These are phyloP conservation scores for Euphorbia pulcherrima DNA, from an alignment of 345 rosid genomes.

Conservation along the genomic window DNA sequence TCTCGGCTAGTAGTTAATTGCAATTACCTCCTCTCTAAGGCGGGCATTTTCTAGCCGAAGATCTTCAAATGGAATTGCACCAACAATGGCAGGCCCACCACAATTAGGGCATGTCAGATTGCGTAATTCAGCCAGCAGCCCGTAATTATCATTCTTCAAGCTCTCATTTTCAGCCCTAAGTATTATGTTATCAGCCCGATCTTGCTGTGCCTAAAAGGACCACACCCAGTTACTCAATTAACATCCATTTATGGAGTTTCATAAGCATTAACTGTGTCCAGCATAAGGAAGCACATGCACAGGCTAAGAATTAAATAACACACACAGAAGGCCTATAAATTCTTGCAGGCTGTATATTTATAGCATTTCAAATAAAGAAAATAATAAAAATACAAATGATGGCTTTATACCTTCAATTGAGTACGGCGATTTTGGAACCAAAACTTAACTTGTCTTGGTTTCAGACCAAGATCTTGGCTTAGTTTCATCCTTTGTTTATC, in stretches of 20 bases:
- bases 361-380: background rate
- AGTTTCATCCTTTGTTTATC: conserved; percentile 84
- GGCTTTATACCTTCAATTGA: conserved; percentile 70
- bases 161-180: conserved; percentile 76
- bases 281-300: conserved; percentile 30
- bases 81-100: conserved; percentile 68
- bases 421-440: conserved; percentile 99
- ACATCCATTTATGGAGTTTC: background rate
- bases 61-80: conserved; percentile 65
- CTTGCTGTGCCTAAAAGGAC: conserved; percentile 72
- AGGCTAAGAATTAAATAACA: conserved; percentile 30
- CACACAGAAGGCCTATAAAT: conserved; percentile 13
- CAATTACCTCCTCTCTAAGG: conserved; percentile 69
- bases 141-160: conserved; percentile 64
- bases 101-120: conserved; percentile 69
- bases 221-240: background rate
- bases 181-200: conserved; percentile 65
- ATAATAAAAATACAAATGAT: background rate
- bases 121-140: conserved; percentile 69
- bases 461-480: conserved; percentile 87
- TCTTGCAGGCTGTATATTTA: conserved; percentile 16
- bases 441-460: conserved; percentile 96
- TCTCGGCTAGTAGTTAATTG: too few relatives aligned
- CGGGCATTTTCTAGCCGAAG: conserved; percentile 78
- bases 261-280: conserved; percentile 25